phyloP scores from a whole-genome alignment of 2,329 filamentous ascomycete genomes.

The Venturia oleaginea region DNA sequence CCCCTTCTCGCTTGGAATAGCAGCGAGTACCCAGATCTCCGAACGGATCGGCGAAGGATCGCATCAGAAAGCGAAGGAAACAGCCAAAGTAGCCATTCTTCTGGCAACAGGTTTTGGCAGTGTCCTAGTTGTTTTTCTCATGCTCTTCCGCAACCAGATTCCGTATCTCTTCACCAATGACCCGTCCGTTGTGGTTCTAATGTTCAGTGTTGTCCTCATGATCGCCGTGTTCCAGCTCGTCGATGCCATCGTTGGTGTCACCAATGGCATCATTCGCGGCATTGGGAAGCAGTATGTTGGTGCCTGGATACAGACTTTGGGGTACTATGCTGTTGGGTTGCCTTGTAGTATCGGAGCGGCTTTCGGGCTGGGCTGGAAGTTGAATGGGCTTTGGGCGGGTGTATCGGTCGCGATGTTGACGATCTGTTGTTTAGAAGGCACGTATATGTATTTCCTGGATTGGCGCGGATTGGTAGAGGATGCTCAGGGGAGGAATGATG shows the following conservation, averaged over 20 bases:
- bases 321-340: slow-evolving; percentile 3
- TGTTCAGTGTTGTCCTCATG: slow-evolving; percentile 1
- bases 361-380: slow-evolving; percentile 2
- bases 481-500: not conserved
- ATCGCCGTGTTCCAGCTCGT: slow-evolving; percentile 1
- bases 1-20: slow-evolving; percentile 1
- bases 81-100: not conserved
- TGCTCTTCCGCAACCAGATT: not conserved
- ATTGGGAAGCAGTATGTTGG: slow-evolving; percentile 8
- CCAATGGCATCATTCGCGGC: slow-evolving; percentile 8
- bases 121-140: not conserved
- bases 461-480: slow-evolving; percentile 6
- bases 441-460: not conserved
- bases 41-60: slow-evolving; percentile 1
- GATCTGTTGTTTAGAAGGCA: not conserved
- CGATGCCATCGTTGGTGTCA: slow-evolving; percentile 4
- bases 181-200: not conserved
- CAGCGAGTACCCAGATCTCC: not conserved
- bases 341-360: not conserved
- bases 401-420: not conserved
- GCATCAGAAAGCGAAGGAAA: not conserved
- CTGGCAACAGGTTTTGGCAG: not conserved
- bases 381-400: slow-evolving; percentile 8
- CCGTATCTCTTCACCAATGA: not conserved
- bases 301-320: not conserved